Base-by-base conservation (phyloP, 306 rosid genomes). In the Prunus campanulata region DNA sequence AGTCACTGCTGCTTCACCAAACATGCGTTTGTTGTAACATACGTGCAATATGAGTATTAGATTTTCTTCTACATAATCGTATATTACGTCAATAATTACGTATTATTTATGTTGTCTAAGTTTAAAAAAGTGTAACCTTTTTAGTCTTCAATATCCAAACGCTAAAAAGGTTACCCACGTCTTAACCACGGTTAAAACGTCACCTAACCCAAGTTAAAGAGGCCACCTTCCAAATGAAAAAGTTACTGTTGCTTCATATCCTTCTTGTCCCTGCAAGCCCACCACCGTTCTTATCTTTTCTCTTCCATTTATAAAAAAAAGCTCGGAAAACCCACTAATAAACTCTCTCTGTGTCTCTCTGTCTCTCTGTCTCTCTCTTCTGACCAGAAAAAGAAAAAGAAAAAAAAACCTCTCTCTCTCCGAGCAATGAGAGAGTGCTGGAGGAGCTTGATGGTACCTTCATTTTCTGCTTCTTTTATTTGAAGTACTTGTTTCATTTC, bases 391-490 rank as follows among this genome's bases (percentile, higher is more conserved):
- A 24, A 5, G 13, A 27, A 27, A 27, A 27, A 27, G 29, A 10
- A 20, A n/a, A 56, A 56, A 56, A 56, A n/a, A 19, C 61, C 8
- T 57, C 7, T 15, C 46, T 1, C 50, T 65, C 3, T 65, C 50
- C 39, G 70, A 65, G 70, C 13, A 65, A 35, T 54, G 51, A 71
- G 44, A 39, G 48, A 18, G 44, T 22, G 54, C 55, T 22, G 24
- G 39, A 39, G 67, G 54, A 42, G 68, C 57, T 74, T 44, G 55
- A 46, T 6, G 77, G 77, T 73, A 59, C 27, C 68, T 10, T 59
- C 57, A 59, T 73, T 59, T 73, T 18, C 68, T 59, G 27, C 44
- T 24, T 25, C 22, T 59, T 46, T 59, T 15, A 15, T 73, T 18
- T 16, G 2, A 13, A 18, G 20, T 8, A 1, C 5, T 39, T 35